Percentiles rank a stretch among this genome's conserved stretches.
phyloP scores from a whole-genome alignment of 352 stramenopile genomes.

The Blastocystis sp. region DNA sequence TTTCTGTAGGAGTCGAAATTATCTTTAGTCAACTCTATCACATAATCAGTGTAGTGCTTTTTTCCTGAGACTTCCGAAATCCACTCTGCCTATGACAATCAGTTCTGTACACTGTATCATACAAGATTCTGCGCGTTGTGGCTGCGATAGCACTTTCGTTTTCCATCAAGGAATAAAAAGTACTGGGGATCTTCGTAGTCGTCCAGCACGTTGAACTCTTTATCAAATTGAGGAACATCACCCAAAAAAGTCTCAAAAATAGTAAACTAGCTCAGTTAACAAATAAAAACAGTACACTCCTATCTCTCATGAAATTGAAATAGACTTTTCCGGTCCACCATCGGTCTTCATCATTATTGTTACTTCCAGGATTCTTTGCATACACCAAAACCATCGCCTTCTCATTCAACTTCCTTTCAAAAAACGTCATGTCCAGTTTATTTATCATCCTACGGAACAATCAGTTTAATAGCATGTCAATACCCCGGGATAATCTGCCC shows the following conservation, averaged over 20 bases:
- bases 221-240: constrained; percentile 37
- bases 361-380: background rate
- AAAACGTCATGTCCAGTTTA: constrained; percentile 15
- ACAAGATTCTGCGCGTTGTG: background rate
- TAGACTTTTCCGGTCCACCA: background rate
- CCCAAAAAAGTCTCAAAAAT: constrained; percentile 2
- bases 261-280: background rate
- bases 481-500: constrained; percentile 23
- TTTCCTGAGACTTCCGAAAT: background rate
- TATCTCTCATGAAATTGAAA: constrained; percentile 13
- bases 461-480: background rate
- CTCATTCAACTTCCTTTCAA: background rate
- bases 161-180: constrained; percentile 7
- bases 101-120: background rate
- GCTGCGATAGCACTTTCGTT: background rate
- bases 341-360: background rate
- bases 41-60: background rate
- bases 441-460: background rate
- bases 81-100: background rate
- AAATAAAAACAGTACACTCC: background rate
- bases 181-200: constrained; percentile 2
- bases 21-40: background rate
- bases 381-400: constrained; percentile 1
- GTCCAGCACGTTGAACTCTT: background rate
- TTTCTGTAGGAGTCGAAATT: background rate